Percentiles rank a stretch among this genome's conserved stretches.
Evolutionary conservation across 306 rosid species (phyloP).

Genomic region (Corylus avellana): DNA sequence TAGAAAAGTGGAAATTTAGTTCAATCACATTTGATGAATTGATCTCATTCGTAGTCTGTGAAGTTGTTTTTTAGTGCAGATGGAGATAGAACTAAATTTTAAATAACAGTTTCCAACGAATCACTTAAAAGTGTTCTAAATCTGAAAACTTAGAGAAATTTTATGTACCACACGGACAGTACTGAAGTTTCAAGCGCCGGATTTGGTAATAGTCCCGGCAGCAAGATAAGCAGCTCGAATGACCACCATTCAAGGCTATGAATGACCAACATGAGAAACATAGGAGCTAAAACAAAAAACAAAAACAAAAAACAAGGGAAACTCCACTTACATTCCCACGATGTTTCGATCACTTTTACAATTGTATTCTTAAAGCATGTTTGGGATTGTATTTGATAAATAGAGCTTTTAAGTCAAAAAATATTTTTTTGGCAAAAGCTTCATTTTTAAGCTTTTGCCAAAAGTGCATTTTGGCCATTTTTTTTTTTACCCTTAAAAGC

Average conservation of each 20-base stretch:
- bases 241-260: conserved; percentile 79
- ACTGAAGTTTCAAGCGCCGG: conserved; percentile 84
- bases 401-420: no score
- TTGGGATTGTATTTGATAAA: no score
- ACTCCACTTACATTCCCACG: no score
- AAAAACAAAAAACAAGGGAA: background rate
- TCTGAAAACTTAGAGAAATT: background rate
- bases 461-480: no score
- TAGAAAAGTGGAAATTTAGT: conserved; percentile 3
- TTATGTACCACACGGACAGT: conserved; percentile 64
- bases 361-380: no score
- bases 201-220: conserved; percentile 79
- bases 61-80: conserved; percentile 11
- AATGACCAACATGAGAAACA: conserved; percentile 13
- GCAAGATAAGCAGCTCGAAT: conserved; percentile 54
- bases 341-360: no score
- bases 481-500: no score
- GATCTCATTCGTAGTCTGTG: background rate
- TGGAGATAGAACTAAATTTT: background rate
- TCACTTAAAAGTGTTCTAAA: background rate
- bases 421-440: no score
- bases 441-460: no score
- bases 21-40: background rate
- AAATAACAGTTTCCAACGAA: background rate
- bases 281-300: background rate